phyloP scores from a whole-genome alignment of 73 alveolate genomes.

The Breviolum minutum region DNA sequence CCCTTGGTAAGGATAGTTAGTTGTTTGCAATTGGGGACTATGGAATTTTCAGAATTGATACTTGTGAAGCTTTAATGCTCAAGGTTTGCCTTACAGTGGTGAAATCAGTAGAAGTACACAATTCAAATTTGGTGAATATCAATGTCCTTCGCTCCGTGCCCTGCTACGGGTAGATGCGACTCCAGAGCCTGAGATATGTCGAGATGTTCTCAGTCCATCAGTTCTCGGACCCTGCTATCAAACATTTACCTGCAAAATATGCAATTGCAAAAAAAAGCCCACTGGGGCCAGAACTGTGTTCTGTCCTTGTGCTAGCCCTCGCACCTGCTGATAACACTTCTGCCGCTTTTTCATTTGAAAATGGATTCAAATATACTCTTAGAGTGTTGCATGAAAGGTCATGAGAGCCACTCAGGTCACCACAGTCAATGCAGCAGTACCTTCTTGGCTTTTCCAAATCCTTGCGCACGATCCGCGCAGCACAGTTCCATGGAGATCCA shows the following conservation, averaged over 20 bases:
- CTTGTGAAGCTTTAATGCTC: no score
- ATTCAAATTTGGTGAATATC: background rate
- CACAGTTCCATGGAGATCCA: no score
- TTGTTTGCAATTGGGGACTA: background rate
- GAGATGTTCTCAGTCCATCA: no score
- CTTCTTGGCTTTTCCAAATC: constrained; percentile 86
- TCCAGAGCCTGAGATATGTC: constrained; percentile 41
- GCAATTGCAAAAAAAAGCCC: background rate
- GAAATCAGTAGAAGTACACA: no score
- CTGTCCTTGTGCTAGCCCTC: constrained; percentile 76
- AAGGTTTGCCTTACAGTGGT: no score
- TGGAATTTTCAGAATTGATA: background rate
- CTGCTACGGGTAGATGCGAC: constrained; percentile 49
- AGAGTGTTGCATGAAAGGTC: no score
- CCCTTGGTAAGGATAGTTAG: no score
- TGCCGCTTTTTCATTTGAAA: no score
- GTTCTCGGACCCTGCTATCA: background rate
- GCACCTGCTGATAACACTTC: constrained; percentile 23
- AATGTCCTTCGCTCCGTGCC: constrained; percentile 22
- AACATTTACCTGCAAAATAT: background rate
- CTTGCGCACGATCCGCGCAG: background rate
- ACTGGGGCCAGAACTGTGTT: constrained; percentile 6
- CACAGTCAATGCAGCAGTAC: constrained; percentile 38
- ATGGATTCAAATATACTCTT: no score
- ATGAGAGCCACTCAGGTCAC: background rate